These are phyloP conservation scores for Alternaria hordeiaustralica DNA, from an alignment of 2,329 filamentous ascomycete species.

Conservation along the genomic window DNA sequence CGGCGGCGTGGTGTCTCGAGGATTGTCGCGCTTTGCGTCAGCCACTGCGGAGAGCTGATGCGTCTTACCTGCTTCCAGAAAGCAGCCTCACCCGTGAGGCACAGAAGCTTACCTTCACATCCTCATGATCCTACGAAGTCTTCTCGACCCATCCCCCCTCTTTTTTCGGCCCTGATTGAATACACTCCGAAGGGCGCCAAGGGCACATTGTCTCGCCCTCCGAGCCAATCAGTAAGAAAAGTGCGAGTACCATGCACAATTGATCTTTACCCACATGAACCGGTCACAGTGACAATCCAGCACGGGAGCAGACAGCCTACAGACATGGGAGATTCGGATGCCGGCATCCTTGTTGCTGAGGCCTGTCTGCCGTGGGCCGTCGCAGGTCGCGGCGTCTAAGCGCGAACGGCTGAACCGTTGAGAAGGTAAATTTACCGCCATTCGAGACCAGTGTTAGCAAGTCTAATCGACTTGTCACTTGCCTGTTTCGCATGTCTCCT, in stretches of 20 bases:
- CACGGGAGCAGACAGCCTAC: conserved; percentile 9
- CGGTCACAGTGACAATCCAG: not conserved
- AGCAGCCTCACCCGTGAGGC: conserved; percentile 12
- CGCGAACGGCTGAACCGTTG: conserved; percentile 3
- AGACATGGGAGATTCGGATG: conserved; percentile 1
- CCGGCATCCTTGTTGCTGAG: not conserved
- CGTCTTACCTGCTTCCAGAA: not conserved
- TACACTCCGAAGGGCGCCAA: not conserved
- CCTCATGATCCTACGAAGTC: not conserved
- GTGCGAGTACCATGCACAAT: not conserved
- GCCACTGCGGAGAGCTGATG: not conserved
- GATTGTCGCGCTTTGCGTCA: not conserved
- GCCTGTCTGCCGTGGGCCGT: not conserved
- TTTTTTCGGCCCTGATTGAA: not conserved
- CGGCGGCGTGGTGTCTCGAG: not conserved
- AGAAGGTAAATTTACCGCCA: conserved; percentile 8
- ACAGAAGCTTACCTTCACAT: conserved; percentile 7
- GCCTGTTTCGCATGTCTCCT: not conserved
- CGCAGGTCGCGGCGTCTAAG: not conserved
- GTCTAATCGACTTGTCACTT: not conserved
- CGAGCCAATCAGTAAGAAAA: not conserved
- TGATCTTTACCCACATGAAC: not conserved
- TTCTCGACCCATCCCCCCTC: not conserved
- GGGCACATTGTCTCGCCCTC: not conserved
- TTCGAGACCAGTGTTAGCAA: not conserved